Conservation (phyloP, 805 yeast genomes). For the Starmerella cellae region DNA sequence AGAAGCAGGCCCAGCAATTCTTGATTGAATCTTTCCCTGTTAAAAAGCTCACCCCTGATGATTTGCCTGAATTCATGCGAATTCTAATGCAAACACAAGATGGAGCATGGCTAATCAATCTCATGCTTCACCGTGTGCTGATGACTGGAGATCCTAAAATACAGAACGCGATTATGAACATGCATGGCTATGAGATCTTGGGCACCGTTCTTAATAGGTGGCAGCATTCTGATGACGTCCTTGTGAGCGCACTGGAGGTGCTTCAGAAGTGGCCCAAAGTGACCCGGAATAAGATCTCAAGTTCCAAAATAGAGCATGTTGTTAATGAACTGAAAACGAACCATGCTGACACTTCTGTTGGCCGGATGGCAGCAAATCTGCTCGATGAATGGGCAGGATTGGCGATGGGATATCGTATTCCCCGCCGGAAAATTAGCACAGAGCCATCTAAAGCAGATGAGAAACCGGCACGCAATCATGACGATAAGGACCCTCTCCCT, state of each 20-base stretch:
- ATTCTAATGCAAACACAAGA: constrained; percentile 51
- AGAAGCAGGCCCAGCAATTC: neutral
- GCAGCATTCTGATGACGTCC: constrained; percentile 32
- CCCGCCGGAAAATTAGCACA: constrained; percentile 35
- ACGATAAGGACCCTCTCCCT: neutral
- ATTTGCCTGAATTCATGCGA: constrained; percentile 68
- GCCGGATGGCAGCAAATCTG: constrained; percentile 33
- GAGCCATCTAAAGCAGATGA: neutral
- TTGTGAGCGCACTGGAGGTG: constrained; percentile 41
- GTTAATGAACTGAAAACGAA: constrained; percentile 33
- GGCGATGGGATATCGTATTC: constrained; percentile 75
- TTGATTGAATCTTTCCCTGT: constrained; percentile 35
- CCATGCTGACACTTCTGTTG: constrained; percentile 24
- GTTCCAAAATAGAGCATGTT: constrained; percentile 57
- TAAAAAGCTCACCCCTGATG: constrained; percentile 38
- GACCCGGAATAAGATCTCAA: constrained; percentile 63
- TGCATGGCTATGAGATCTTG: constrained; percentile 79
- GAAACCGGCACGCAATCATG: neutral
- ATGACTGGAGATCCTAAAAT: constrained; percentile 39
- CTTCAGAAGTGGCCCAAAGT: constrained; percentile 54
- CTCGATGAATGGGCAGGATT: constrained; percentile 57
- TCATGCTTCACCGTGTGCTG: constrained; percentile 54
- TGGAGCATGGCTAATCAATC: constrained; percentile 38
- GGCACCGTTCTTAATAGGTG: constrained; percentile 42
- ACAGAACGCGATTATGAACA: constrained; percentile 47